phyloP scores from a whole-genome alignment of 768 basidiomycete genomes.

The Cystofilobasidium macerans region DNA sequence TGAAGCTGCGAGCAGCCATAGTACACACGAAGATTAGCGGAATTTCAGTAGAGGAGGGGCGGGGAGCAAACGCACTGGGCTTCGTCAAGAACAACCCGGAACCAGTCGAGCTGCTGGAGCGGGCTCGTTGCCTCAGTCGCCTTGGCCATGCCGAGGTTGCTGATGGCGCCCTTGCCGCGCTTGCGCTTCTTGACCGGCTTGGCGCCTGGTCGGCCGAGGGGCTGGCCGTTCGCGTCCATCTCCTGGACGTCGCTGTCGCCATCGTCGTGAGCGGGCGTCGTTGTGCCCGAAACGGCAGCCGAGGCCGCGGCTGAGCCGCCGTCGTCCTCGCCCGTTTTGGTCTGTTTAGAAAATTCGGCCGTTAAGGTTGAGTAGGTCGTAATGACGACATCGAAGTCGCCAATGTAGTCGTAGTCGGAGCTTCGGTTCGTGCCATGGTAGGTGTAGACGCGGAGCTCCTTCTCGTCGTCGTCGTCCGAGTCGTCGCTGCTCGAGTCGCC shows the following conservation, averaged over 20 bases:
- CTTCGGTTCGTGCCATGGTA: conserved; percentile 87
- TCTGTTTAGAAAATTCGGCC: conserved; percentile 86
- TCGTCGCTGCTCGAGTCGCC: conserved; percentile 4
- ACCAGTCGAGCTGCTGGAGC: conserved; percentile 91
- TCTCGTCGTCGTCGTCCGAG: conserved; percentile 15
- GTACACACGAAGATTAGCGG: neutral
- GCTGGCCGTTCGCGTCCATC: conserved; percentile 34
- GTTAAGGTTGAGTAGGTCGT: conserved; percentile 95
- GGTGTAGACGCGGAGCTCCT: conserved; percentile 55
- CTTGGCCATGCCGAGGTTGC: conserved; percentile 45
- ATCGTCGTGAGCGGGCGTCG: conserved; percentile 46
- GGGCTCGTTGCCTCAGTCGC: conserved; percentile 56
- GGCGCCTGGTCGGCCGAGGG: conserved; percentile 39
- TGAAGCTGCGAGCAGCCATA: conserved; percentile 60
- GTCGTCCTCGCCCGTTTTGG: conserved; percentile 49
- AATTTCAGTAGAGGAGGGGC: neutral
- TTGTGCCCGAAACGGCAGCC: conserved; percentile 53
- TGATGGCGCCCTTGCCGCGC: conserved; percentile 52
- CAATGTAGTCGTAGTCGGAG: conserved; percentile 72
- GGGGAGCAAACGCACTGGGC: conserved; percentile 61
- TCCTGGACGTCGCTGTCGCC: conserved; percentile 36
- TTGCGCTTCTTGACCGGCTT: conserved; percentile 55
- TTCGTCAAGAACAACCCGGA: conserved; percentile 83
- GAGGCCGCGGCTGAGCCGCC: conserved; percentile 42
- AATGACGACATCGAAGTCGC: conserved; percentile 92